A percentile compares a stretch with the other conserved stretches of the same genome.
These are phyloP conservation scores for Dactylis glomerata DNA, from an alignment of 176 grass and related monocot genomes.

Conservation along the genomic window DNA sequence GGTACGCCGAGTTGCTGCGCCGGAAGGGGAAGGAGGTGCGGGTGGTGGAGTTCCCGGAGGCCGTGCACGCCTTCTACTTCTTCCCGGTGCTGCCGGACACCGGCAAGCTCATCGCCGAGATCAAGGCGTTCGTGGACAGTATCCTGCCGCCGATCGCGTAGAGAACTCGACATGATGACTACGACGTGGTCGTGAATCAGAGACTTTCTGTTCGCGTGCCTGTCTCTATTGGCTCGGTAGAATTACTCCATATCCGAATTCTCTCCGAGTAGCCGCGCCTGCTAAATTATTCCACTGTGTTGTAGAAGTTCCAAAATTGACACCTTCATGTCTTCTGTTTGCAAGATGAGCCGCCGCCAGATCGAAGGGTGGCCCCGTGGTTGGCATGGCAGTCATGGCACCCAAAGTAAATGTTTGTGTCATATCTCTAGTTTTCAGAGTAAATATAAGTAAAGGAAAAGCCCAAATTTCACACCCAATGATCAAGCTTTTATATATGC, in stretches of 20 bases:
- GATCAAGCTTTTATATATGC: too few relatives aligned
- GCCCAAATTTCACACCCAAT: too few relatives aligned
- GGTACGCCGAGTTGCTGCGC: constrained; percentile 21
- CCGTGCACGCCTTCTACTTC: constrained; percentile 32
- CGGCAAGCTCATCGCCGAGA: not conserved
- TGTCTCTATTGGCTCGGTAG: not conserved
- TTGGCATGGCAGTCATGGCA: too few relatives aligned
- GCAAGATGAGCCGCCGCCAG: too few relatives aligned
- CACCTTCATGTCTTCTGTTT: not conserved
- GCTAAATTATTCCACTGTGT: not conserved
- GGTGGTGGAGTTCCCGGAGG: constrained; percentile 39
- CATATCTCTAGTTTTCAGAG: too few relatives aligned
- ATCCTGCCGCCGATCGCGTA: not conserved
- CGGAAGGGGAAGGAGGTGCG: not conserved
- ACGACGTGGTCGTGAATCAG: not conserved
- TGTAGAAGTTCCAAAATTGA: not conserved
- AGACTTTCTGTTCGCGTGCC: not conserved
- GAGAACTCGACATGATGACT: not conserved
- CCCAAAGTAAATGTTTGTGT: too few relatives aligned
- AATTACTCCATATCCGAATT: not conserved
- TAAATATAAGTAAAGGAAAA: too few relatives aligned
- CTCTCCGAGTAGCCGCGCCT: not conserved
- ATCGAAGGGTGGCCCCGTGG: too few relatives aligned
- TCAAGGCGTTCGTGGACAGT: constrained; percentile 15
- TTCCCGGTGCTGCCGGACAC: constrained; percentile 27